These are phyloP conservation scores for Sphaerosporella brunnea DNA, from an alignment of 495 filamentous ascomycete species.

Conservation along the genomic window DNA sequence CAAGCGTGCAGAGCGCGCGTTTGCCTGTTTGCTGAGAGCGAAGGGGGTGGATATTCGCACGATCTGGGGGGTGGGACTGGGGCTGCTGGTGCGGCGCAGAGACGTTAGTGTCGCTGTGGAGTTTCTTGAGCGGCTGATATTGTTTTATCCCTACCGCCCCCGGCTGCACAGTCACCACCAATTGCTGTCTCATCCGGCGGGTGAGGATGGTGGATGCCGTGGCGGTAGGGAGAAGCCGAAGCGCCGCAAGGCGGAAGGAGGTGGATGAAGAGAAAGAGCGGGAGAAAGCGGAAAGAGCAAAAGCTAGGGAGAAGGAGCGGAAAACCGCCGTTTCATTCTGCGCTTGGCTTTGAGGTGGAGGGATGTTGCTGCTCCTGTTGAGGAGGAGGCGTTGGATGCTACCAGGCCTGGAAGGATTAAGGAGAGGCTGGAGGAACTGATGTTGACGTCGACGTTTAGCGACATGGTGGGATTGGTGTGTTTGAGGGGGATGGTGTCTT, in stretches of 20 bases:
- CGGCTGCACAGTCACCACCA: slow-evolving; percentile 9
- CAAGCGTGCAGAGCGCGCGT: slow-evolving; percentile 15
- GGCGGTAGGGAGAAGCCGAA: not conserved
- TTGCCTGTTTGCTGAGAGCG: slow-evolving; percentile 13
- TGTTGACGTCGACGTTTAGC: slow-evolving; percentile 24
- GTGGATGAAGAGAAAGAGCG: slow-evolving; percentile 1
- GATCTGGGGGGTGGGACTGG: slow-evolving; percentile 17
- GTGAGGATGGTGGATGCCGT: too few relatives aligned
- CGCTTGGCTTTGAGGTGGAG: slow-evolving; percentile 13
- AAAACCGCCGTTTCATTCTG: slow-evolving; percentile 10
- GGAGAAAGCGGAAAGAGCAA: not conserved
- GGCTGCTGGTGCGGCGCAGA: slow-evolving; percentile 10
- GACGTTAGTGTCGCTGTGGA: slow-evolving; percentile 9
- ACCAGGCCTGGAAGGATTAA: slow-evolving; percentile 30
- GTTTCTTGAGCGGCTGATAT: slow-evolving; percentile 15
- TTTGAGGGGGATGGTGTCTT: slow-evolving; percentile 19
- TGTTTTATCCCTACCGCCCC: slow-evolving; percentile 13
- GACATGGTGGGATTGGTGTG: slow-evolving; percentile 14
- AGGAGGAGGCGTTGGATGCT: not conserved
- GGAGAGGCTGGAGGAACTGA: slow-evolving; percentile 39
- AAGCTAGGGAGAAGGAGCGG: not conserved
- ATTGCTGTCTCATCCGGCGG: too few relatives aligned
- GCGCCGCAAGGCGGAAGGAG: not conserved
- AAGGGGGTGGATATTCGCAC: slow-evolving; percentile 15
- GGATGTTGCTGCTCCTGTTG: not conserved